These are phyloP conservation scores for Arthromyces matolae DNA, from an alignment of 768 basidiomycete genomes.

Conservation along the genomic window DNA sequence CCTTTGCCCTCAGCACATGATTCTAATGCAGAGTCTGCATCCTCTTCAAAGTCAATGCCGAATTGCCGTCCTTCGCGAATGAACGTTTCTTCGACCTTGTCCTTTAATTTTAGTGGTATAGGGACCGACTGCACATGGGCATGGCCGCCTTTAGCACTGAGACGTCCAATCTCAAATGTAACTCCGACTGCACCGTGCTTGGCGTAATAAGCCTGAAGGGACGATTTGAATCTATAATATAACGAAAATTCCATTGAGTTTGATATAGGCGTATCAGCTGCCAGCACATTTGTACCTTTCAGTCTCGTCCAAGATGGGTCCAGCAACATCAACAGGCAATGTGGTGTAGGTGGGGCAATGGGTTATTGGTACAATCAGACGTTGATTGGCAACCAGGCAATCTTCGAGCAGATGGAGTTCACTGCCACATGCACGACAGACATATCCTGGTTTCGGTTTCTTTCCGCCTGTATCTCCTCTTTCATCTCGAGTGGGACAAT, in stretches of 20 bases:
- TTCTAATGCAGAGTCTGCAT: constrained; percentile 60
- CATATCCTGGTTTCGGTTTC: constrained; percentile 82
- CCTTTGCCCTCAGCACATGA: constrained; percentile 50
- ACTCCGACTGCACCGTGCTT: constrained; percentile 67
- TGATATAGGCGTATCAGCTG: no score
- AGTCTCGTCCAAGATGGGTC: constrained; percentile 77
- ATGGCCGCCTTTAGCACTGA: constrained; percentile 86
- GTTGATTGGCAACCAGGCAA: constrained; percentile 68
- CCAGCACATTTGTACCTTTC: constrained; percentile 68
- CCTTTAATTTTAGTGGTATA: constrained; percentile 58
- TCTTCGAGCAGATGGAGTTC: constrained; percentile 85
- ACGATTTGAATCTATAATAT: constrained; percentile 84
- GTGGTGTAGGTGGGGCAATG: constrained; percentile 88
- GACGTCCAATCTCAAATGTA: constrained; percentile 82
- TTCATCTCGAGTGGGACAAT: constrained; percentile 79
- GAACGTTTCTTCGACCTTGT: constrained; percentile 70
- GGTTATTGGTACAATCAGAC: constrained; percentile 28
- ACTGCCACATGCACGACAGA: constrained; percentile 89
- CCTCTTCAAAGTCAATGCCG: constrained; percentile 73
- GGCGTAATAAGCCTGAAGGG: constrained; percentile 68
- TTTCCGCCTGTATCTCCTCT: constrained; percentile 79
- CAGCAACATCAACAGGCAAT: constrained; percentile 74
- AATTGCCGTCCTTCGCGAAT: constrained; percentile 57
- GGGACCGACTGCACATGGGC: constrained; percentile 90
- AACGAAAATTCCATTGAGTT: no score